These are phyloP conservation scores for Cladophialophora exuberans DNA, from an alignment of 2,329 filamentous ascomycete genomes.

Conservation along the genomic window DNA sequence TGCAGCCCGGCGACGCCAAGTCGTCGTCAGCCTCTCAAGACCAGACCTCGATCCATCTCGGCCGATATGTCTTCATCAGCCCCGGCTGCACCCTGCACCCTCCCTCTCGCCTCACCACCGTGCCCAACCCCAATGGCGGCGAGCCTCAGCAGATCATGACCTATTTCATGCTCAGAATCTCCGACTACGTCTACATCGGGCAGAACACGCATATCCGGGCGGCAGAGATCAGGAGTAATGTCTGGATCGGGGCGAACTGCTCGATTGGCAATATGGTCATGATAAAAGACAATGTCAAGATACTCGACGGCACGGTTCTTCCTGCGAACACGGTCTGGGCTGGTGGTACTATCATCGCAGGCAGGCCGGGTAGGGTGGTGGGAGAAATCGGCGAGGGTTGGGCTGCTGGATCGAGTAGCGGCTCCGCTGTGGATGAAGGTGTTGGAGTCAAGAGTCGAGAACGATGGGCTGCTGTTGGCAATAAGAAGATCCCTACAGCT, in stretches of 20 bases:
- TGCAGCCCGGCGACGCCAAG: slow-evolving; percentile 41
- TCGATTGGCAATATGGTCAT: slow-evolving; percentile 85
- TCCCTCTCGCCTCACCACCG: slow-evolving; percentile 79
- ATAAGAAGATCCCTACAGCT: slow-evolving; percentile 25
- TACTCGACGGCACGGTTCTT: slow-evolving; percentile 82
- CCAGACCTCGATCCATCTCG: slow-evolving; percentile 72
- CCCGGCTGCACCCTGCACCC: slow-evolving; percentile 78
- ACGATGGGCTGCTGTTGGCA: slow-evolving; percentile 34
- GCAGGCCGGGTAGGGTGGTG: slow-evolving; percentile 75
- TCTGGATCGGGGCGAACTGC: slow-evolving; percentile 77
- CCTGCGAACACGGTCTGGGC: slow-evolving; percentile 89
- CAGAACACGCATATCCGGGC: slow-evolving; percentile 76
- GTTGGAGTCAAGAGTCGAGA: slow-evolving; percentile 32
- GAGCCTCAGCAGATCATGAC: slow-evolving; percentile 55
- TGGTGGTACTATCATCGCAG: slow-evolving; percentile 88
- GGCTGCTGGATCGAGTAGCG: slow-evolving; percentile 36
- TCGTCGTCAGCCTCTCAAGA: slow-evolving; percentile 34
- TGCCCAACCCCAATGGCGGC: slow-evolving; percentile 43
- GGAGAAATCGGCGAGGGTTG: slow-evolving; percentile 68
- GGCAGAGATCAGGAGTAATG: slow-evolving; percentile 79
- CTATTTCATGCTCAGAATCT: slow-evolving; percentile 88
- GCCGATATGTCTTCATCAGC: slow-evolving; percentile 87
- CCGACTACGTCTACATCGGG: slow-evolving; percentile 92
- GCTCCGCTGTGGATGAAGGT: slow-evolving; percentile 30
- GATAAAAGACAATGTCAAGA: slow-evolving; percentile 88